Evolutionary conservation across 257 asterid genomes (phyloP).

Genomic region (Solanum etuberosum): DNA sequence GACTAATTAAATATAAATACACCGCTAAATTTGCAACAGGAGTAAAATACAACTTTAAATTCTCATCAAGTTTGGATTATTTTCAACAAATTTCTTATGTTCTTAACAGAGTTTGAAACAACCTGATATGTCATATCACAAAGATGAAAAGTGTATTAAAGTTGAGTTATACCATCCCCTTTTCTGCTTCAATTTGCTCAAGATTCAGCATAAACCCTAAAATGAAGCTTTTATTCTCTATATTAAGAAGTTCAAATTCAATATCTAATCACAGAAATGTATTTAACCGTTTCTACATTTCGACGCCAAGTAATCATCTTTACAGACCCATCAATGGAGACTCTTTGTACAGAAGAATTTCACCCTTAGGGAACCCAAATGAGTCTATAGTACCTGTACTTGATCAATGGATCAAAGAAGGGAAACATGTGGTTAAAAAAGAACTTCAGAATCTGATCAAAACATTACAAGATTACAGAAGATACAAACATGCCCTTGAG

Average conservation of each 20-base stretch:
- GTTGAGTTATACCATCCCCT: not conserved
- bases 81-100: no score
- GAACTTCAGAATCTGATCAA: slow-evolving; percentile 20
- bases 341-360: slow-evolving; percentile 20
- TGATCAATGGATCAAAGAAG: slow-evolving; percentile 49
- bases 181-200: not conserved
- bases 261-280: not conserved
- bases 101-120: no score
- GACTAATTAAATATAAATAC: no score
- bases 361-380: slow-evolving; percentile 45
- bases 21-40: no score
- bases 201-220: not conserved
- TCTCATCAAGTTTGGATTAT: no score
- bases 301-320: not conserved
- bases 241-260: not conserved
- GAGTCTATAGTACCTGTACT: slow-evolving; percentile 38
- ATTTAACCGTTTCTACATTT: not conserved
- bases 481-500: slow-evolving; percentile 73
- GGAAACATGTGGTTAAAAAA: slow-evolving; percentile 13
- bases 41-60: no score
- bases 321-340: not conserved
- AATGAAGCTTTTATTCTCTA: slow-evolving; percentile 2
- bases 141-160: no score
- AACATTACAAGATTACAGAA: slow-evolving; percentile 17
- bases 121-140: no score